phyloP scores from a whole-genome alignment of 2,329 filamentous ascomycete species.

The Colletotrichum lini region DNA sequence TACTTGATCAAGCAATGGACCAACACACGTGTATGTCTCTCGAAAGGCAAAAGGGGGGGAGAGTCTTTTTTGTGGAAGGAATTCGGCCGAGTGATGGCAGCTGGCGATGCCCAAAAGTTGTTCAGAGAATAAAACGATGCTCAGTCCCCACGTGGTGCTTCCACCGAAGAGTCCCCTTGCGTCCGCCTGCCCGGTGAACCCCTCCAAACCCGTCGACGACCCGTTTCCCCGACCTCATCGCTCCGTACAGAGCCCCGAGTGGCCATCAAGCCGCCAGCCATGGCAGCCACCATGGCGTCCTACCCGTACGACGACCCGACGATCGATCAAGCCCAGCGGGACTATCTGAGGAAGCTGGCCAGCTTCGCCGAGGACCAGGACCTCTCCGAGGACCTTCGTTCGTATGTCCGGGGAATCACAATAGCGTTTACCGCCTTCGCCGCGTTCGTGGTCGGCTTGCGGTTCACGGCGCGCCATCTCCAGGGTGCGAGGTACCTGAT shows the following conservation, averaged over 20 bases:
- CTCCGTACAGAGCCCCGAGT: constrained; percentile 25
- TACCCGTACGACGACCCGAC: constrained; percentile 36
- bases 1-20: not conserved
- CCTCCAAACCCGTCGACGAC: constrained; percentile 10
- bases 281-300: constrained; percentile 24
- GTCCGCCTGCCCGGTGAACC: constrained; percentile 23
- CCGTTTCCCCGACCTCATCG: constrained; percentile 1
- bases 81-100: not conserved
- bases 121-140: constrained; percentile 26
- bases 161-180: not conserved
- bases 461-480: constrained; percentile 34
- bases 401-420: constrained; percentile 34
- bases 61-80: not conserved
- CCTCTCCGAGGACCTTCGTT: constrained; percentile 26
- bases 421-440: constrained; percentile 38
- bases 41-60: too few relatives aligned
- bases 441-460: constrained; percentile 28
- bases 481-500: constrained; percentile 34
- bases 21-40: constrained; percentile 18
- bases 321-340: constrained; percentile 29
- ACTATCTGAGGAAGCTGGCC: constrained; percentile 36
- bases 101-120: not conserved
- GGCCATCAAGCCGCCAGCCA: constrained; percentile 27
- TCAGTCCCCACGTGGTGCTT: constrained; percentile 25
- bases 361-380: constrained; percentile 30